Conservation (phyloP, 1,284 basidiomycete species). For the Pholiota adiposa region DNA sequence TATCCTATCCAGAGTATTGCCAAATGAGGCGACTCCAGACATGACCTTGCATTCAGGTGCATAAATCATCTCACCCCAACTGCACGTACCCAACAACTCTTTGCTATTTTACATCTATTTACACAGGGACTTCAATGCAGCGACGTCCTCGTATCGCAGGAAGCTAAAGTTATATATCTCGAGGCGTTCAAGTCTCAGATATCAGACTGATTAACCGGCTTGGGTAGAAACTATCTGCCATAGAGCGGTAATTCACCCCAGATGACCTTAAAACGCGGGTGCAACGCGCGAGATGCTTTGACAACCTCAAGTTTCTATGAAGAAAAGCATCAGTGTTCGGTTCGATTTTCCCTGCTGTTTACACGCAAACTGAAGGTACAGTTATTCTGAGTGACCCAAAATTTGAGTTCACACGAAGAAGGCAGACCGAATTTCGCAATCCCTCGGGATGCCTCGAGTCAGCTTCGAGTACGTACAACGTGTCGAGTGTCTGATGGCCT, state of each 20-base stretch:
- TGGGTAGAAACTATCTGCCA: not conserved
- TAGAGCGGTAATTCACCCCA: not conserved
- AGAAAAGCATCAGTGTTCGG: not conserved
- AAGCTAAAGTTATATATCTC: not conserved
- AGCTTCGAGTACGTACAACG: not conserved
- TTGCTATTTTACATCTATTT: not conserved
- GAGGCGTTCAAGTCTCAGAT: not conserved
- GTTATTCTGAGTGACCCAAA: not conserved
- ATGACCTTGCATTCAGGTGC: too few species aligned
- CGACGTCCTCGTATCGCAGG: not conserved
- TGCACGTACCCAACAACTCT: not conserved
- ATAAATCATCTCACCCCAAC: not conserved
- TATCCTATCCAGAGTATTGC: too few species aligned
- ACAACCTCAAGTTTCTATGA: not conserved
- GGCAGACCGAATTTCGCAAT: too few species aligned
- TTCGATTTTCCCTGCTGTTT: not conserved
- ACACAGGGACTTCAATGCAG: not conserved
- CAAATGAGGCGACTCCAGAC: too few species aligned
- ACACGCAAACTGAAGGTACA: not conserved
- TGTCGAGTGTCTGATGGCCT: not conserved
- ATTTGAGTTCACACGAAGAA: slow-evolving; percentile 1
- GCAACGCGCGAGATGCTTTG: not conserved
- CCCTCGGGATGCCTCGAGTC: not conserved
- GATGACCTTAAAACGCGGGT: not conserved
- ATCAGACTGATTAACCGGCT: not conserved